Evolutionary conservation across 345 rosid species (phyloP).

Genomic region (Eucalyptus rudis): DNA sequence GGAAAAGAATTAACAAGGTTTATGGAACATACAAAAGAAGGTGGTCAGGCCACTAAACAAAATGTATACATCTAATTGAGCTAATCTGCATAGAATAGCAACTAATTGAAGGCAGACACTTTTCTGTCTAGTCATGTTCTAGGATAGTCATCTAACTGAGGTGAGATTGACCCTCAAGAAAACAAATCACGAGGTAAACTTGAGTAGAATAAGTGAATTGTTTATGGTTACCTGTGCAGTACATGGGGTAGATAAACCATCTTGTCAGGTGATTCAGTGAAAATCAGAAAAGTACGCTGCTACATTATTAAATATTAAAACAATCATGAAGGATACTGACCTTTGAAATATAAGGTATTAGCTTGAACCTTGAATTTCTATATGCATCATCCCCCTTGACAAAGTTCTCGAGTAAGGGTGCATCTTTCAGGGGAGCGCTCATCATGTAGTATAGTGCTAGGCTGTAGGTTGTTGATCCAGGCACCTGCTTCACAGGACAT

Average conservation of each 20-base stretch:
- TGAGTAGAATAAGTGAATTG: not conserved
- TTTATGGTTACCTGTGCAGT: not conserved
- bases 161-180: not conserved
- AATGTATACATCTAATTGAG: not conserved
- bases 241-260: not conserved
- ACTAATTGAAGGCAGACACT: not conserved
- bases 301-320: not conserved
- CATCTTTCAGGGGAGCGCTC: constrained; percentile 64
- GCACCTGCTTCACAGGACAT: constrained; percentile 37
- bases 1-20: not conserved
- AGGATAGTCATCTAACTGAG: not conserved
- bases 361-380: constrained; percentile 96
- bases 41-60: not conserved
- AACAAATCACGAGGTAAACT: not conserved
- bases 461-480: constrained; percentile 79
- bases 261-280: not conserved
- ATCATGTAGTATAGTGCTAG: constrained; percentile 87
- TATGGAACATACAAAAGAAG: not conserved
- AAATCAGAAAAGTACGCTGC: not conserved
- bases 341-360: constrained; percentile 94
- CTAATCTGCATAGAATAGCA: not conserved
- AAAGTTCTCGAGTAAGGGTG: constrained; percentile 72
- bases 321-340: constrained; percentile 5
- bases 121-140: not conserved
- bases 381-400: constrained; percentile 71